Base-by-base conservation (phyloP, 495 filamentous ascomycete species). In the Xylaria telfairii region DNA sequence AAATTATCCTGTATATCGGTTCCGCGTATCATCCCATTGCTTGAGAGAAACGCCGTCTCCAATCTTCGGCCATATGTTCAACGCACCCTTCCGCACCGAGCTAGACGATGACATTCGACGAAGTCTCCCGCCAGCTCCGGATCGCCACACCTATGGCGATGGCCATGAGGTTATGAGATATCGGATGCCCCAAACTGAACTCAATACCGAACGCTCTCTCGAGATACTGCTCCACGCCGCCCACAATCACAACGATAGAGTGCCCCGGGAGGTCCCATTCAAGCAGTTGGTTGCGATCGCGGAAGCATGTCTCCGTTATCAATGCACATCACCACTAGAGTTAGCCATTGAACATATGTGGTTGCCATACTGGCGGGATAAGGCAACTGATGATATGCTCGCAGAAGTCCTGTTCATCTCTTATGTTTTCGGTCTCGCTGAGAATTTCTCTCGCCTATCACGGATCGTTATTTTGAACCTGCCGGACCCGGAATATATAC, bases 231-330 rank as follows among this genome's bases (percentile, higher is more conserved):
- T 84, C 12, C 78, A 80, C 59, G 81, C 81, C 15, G 81, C 80
- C 8, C 82, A 84, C 69, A 83, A 83, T 77, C 82, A 81, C 61
- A 76, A 75, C 19, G 71, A 77, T 34, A 75, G 77, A 57, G 71
- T 84, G 26, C 82, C 82, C 3, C 75, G 79, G 26, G 65, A 78
- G 19, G 74, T 83, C 19, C 57, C 69, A 3, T 84, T 82, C 70
- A 68, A 69, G 24, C 71, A 79, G n/a, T 82, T 84, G 67, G 81
- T 84, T 24, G 78, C 77, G 21, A 77, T 84, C 51, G 78, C 82
- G 8, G 75, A 80, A 46, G 76, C 77, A 7, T 81, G 78, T 42
- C 63, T 79, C 28, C 71, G 76, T 54, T 84, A 83, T 69, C 79
- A 72, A 19, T 83, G 81, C 71, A 81, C 79, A 0, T 71, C 76